Conservation (phyloP, 2,329 filamentous ascomycete genomes). For the Aspergillus sp. region DNA sequence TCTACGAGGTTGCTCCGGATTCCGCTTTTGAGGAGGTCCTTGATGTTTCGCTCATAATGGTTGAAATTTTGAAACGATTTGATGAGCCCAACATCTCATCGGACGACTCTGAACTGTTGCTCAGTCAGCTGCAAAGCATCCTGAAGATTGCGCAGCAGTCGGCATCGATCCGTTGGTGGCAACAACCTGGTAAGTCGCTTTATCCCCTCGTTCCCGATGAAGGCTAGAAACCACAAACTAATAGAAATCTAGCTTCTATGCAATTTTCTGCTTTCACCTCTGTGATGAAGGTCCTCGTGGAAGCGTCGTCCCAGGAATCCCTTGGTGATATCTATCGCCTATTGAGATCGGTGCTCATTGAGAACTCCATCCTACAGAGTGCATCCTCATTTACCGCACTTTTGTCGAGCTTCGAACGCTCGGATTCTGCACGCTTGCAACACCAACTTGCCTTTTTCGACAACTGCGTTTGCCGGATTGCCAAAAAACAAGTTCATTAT, state of each 20-base stretch:
- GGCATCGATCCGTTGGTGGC: slow-evolving; percentile 86
- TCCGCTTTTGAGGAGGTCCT: slow-evolving; percentile 80
- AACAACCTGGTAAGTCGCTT: slow-evolving; percentile 57
- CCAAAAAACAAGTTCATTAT: slow-evolving; percentile 76
- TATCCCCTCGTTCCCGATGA: not conserved
- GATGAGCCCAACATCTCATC: slow-evolving; percentile 48
- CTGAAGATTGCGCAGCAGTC: slow-evolving; percentile 78
- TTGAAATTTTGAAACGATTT: slow-evolving; percentile 64
- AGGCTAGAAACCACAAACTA: not conserved
- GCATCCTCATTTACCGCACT: slow-evolving; percentile 39
- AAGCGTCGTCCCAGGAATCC: slow-evolving; percentile 30
- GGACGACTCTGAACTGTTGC: slow-evolving; percentile 56
- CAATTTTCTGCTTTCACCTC: slow-evolving; percentile 44
- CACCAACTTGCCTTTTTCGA: slow-evolving; percentile 71
- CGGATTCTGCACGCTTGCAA: slow-evolving; percentile 31
- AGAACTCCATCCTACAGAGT: slow-evolving; percentile 38
- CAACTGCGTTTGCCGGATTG: slow-evolving; percentile 75
- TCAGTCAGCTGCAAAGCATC: slow-evolving; percentile 78
- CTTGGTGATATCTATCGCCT: slow-evolving; percentile 34
- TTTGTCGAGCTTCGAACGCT: slow-evolving; percentile 36
- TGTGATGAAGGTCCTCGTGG: slow-evolving; percentile 39
- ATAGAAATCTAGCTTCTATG: slow-evolving; percentile 31
- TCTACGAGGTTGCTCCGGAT: slow-evolving; percentile 79
- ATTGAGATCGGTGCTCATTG: slow-evolving; percentile 34
- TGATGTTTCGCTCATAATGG: slow-evolving; percentile 77